phyloP scores from a whole-genome alignment of 768 basidiomycete genomes.

The Psilocybe azurescens region DNA sequence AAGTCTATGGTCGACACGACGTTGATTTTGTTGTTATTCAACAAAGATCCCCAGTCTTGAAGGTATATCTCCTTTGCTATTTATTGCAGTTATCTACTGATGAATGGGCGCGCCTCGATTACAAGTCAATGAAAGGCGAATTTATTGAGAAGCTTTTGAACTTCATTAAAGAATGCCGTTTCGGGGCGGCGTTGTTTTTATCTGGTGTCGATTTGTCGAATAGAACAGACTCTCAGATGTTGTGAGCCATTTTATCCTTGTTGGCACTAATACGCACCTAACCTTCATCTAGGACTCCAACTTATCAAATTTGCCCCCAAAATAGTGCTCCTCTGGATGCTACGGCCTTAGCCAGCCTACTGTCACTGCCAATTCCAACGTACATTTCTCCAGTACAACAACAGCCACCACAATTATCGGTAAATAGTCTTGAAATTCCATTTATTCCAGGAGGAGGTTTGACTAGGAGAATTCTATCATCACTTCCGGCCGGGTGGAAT shows the following conservation, averaged over 20 bases:
- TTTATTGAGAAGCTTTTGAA: slow-evolving; percentile 62
- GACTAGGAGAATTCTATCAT: slow-evolving; percentile 65
- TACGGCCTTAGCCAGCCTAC: slow-evolving; percentile 49
- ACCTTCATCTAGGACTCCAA: slow-evolving; percentile 57
- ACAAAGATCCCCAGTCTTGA: slow-evolving; percentile 80
- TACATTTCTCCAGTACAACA: slow-evolving; percentile 57
- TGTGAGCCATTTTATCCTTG: slow-evolving; percentile 46
- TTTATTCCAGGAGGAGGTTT: slow-evolving; percentile 85
- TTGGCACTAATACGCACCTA: background rate
- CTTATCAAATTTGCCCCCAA: slow-evolving; percentile 56
- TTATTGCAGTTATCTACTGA: background rate
- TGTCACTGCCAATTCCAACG: slow-evolving; percentile 52
- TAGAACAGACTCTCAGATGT: slow-evolving; percentile 79
- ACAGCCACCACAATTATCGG: slow-evolving; percentile 25
- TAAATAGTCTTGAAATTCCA: slow-evolving; percentile 47
- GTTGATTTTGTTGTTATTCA: slow-evolving; percentile 67
- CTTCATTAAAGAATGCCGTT: slow-evolving; percentile 57
- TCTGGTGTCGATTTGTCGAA: slow-evolving; percentile 79
- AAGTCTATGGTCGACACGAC: slow-evolving; percentile 69
- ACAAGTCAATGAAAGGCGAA: slow-evolving; percentile 70
- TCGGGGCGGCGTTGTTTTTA: slow-evolving; percentile 63
- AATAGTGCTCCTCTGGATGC: slow-evolving; percentile 48
- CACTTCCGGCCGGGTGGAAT: slow-evolving; percentile 54
- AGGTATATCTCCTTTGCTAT: slow-evolving; percentile 46
- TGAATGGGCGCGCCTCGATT: slow-evolving; percentile 5